Percentiles rank a stretch among this genome's conserved stretches.
phyloP scores from a whole-genome alignment of 345 rosid species.

The Pugionium cornutum region DNA sequence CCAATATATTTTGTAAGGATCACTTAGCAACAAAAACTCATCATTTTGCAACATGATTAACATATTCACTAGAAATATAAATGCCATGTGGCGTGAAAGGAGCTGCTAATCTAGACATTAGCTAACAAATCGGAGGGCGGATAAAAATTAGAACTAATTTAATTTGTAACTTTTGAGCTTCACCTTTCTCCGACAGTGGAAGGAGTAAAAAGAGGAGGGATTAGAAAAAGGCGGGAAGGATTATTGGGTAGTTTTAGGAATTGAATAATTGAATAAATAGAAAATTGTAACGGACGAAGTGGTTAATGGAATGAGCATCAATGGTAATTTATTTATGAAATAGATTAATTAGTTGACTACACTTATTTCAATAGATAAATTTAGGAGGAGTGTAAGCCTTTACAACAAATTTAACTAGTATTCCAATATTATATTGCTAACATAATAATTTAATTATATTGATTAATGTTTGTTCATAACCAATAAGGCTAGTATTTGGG shows the following conservation, averaged over 20 bases:
- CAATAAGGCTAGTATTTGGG: too few relatives aligned
- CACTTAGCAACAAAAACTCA: constrained; percentile 16
- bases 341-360: constrained; percentile 31
- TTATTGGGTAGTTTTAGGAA: neutral
- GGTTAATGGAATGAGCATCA: constrained; percentile 25
- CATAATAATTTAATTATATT: too few relatives aligned
- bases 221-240: constrained; percentile 24
- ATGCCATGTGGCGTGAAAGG: constrained; percentile 23
- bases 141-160: constrained; percentile 1
- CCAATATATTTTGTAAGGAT: neutral
- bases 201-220: neutral
- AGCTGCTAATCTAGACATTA: constrained; percentile 8
- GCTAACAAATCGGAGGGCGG: constrained; percentile 12
- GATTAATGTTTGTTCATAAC: neutral
- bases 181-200: constrained; percentile 15
- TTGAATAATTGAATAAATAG: too few relatives aligned
- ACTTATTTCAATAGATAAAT: constrained; percentile 24
- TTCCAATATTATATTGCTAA: too few relatives aligned
- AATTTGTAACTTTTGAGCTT: constrained; percentile 31
- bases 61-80: neutral
- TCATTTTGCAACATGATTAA: constrained; percentile 1
- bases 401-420: too few relatives aligned
- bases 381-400: constrained; percentile 22
- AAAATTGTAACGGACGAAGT: constrained; percentile 28
- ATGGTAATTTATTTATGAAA: constrained; percentile 19